These are phyloP conservation scores for Cryptococcus neoformans DNA, from an alignment of 1,284 basidiomycete genomes.

Conservation along the genomic window DNA sequence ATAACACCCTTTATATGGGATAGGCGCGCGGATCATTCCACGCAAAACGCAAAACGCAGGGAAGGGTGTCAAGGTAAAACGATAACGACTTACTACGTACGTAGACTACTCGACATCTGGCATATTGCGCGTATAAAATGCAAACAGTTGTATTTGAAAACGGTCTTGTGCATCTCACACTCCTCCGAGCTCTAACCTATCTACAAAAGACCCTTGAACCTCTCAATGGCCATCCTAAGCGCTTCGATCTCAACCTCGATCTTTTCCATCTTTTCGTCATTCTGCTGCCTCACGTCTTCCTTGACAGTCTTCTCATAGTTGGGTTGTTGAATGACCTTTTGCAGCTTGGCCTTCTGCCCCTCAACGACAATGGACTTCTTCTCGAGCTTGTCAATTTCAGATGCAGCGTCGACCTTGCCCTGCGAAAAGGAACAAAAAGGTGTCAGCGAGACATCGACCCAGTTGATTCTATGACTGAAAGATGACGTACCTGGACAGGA, in stretches of 20 bases:
- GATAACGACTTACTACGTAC: too few relatives aligned
- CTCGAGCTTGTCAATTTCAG: conserved; percentile 78
- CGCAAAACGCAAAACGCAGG: too few relatives aligned
- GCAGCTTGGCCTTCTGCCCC: conserved; percentile 69
- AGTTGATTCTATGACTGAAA: conserved; percentile 25
- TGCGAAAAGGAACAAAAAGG: conserved; percentile 32
- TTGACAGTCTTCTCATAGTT: conserved; percentile 79
- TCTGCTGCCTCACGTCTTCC: conserved; percentile 66
- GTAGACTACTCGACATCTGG: too few relatives aligned
- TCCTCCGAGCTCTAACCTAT: background rate
- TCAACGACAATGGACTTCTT: conserved; percentile 76
- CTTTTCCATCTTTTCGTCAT: conserved; percentile 61
- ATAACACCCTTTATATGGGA: too few relatives aligned
- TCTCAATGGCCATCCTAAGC: conserved; percentile 44
- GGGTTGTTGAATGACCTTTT: conserved; percentile 66
- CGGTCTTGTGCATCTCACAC: too few relatives aligned
- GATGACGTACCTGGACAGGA: conserved; percentile 65
- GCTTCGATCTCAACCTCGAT: conserved; percentile 47
- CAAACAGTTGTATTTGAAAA: too few relatives aligned
- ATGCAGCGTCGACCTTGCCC: conserved; percentile 80
- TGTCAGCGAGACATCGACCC: background rate
- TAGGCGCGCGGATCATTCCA: too few relatives aligned
- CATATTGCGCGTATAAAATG: too few relatives aligned
- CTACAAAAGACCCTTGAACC: conserved; percentile 45
- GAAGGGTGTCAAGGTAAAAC: too few relatives aligned